These are phyloP conservation scores for Phytopythium oedochilum DNA, from an alignment of 352 stramenopile species.

Conservation along the genomic window DNA sequence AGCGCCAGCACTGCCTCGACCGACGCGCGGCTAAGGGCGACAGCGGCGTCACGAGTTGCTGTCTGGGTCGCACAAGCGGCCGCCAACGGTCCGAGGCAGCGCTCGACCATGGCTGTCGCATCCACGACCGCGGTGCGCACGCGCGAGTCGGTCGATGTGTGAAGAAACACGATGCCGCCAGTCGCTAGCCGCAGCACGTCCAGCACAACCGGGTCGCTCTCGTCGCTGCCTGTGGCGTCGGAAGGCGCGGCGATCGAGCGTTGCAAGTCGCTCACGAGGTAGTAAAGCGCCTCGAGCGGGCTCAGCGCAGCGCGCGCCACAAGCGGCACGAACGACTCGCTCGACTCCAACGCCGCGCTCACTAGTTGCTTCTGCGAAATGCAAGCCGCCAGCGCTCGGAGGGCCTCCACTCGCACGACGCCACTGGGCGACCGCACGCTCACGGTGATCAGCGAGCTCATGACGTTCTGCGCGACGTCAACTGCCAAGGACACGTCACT, in stretches of 20 bases:
- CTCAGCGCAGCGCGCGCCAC: constrained; percentile 34
- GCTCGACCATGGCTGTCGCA: constrained; percentile 30
- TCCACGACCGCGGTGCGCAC: constrained; percentile 26
- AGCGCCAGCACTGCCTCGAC: constrained; percentile 37
- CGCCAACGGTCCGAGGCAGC: constrained; percentile 25
- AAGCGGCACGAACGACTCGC: constrained; percentile 15
- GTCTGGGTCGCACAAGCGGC: not conserved
- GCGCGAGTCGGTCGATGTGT: constrained; percentile 27
- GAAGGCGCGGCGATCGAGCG: not conserved
- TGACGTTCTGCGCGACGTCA: constrained; percentile 10
- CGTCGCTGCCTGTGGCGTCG: not conserved
- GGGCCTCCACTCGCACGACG: constrained; percentile 27
- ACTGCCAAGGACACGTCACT: not conserved
- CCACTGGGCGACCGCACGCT: constrained; percentile 25
- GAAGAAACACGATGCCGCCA: constrained; percentile 40
- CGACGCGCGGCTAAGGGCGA: constrained; percentile 33
- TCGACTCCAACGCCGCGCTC: not conserved
- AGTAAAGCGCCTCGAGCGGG: constrained; percentile 30
- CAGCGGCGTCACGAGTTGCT: constrained; percentile 16
- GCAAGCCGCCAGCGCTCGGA: constrained; percentile 34
- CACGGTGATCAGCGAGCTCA: constrained; percentile 29
- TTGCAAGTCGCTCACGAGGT: constrained; percentile 10
- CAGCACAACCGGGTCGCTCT: constrained; percentile 22
- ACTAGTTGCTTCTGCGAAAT: constrained; percentile 15
- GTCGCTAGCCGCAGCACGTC: constrained; percentile 42